phyloP scores from a whole-genome alignment of 768 basidiomycete genomes.

The Pilatotrama ljubarskyi region DNA sequence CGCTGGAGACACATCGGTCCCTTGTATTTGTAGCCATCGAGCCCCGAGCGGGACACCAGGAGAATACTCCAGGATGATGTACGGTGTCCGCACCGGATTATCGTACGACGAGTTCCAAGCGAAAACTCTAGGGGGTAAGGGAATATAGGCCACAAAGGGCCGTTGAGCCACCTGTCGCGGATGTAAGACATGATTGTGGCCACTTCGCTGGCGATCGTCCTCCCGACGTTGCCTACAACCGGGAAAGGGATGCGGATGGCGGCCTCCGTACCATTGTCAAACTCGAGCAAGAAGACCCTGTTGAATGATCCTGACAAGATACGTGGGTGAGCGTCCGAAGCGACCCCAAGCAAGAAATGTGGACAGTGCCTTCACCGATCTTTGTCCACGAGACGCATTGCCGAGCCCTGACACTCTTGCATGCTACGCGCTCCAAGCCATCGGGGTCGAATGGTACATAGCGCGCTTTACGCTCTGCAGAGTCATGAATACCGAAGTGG shows the following conservation, averaged over 20 bases:
- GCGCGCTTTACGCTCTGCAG: background rate
- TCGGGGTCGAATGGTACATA: background rate
- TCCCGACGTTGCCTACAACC: background rate
- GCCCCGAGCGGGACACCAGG: background rate
- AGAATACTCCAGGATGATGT: background rate
- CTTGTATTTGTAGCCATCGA: background rate
- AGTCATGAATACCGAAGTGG: background rate
- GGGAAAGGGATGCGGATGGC: slow-evolving; percentile 6
- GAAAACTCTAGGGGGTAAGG: slow-evolving; percentile 4
- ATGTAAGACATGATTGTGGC: slow-evolving; percentile 6
- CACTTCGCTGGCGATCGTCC: slow-evolving; percentile 1
- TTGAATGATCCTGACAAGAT: background rate
- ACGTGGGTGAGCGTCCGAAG: background rate
- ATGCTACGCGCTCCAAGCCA: background rate
- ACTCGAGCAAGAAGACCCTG: slow-evolving; percentile 2
- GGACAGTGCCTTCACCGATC: background rate
- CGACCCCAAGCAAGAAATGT: too few relatives aligned
- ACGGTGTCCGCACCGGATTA: slow-evolving; percentile 1
- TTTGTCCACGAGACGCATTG: slow-evolving; percentile 1
- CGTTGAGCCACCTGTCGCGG: background rate
- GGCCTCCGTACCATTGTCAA: background rate
- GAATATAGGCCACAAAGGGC: background rate
- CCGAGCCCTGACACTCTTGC: background rate
- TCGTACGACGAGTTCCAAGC: background rate
- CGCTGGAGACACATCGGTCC: background rate